Base-by-base conservation (phyloP, 2,329 filamentous ascomycete genomes). In the Passalora sequoiae region DNA sequence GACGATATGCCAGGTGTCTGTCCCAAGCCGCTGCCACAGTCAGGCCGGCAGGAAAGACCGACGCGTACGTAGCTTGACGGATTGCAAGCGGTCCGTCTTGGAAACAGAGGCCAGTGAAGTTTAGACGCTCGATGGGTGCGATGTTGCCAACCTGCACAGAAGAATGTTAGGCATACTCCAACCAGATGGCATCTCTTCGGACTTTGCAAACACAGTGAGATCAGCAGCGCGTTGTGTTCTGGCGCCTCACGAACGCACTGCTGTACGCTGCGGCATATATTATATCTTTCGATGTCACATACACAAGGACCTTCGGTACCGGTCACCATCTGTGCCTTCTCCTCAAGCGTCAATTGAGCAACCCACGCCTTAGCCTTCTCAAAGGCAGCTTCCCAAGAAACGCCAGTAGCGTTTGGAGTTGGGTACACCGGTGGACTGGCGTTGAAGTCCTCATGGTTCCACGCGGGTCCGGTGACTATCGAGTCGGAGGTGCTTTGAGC, bases 31-130 rank as follows among this genome's bases (percentile, higher is more conserved):
- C 65, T 2, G 61, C 68, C 0, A 63, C 62, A n/a, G 60, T 50
- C 6, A 69, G 35, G 3, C 60, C 56, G 24, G 64, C 61, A 5
- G 68, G 65, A 55, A 48, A 65, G 66, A 15, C 62, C 60, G 41
- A 59, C 64, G 10, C 60, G 56, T 40, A 69, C 54, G 25, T 63
- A 56, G 33, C 63, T 57, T 22, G 63, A 60, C 6, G 62, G 39
- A 94, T 74, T 0, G 89, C 89, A 4, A 92, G 68, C 0, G 89
- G 89, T 0, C 88, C 67, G 46, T 70, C 68, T 13, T 66, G 61
- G 2, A 70, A 33, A 31, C 52, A 53, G 13, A 53, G 54, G 10
- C 66, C 66, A 9, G 53, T 60, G 51, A 67, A 69, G 19, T 64
- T 63, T 8, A 70, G 56, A 6, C 66, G 54, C 9, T 57, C 46